These are phyloP conservation scores for Zostera marina DNA, from an alignment of 116 monocot species.

Conservation along the genomic window DNA sequence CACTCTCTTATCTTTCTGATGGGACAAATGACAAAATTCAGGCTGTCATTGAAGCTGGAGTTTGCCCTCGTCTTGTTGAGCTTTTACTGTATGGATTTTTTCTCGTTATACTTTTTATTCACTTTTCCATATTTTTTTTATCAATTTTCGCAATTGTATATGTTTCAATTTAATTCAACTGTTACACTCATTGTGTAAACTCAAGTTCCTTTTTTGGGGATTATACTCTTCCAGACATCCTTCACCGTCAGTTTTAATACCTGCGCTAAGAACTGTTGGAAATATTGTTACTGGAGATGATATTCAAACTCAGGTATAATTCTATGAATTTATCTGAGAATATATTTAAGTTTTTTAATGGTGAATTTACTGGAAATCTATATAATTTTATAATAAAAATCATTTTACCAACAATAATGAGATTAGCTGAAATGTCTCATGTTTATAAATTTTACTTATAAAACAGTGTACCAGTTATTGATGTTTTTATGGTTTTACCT, in stretches of 20 bases:
- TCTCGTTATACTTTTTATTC: not conserved
- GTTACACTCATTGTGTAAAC: too few species aligned
- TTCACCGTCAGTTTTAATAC: slow-evolving; percentile 50
- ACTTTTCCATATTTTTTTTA: not conserved
- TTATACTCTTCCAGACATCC: slow-evolving; percentile 24
- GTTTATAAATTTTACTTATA: not conserved
- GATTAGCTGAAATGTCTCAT: not conserved
- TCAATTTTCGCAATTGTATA: not conserved
- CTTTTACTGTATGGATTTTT: slow-evolving; percentile 37
- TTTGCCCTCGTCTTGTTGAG: slow-evolving; percentile 56
- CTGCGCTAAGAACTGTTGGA: slow-evolving; percentile 45
- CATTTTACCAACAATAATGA: not conserved
- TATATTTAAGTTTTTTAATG: not conserved
- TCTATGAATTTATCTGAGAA: not conserved
- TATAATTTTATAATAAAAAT: too few species aligned
- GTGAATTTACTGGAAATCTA: not conserved
- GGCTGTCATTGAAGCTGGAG: slow-evolving; percentile 65
- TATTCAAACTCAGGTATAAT: slow-evolving; percentile 39
- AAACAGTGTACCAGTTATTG: not conserved
- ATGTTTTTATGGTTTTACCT: not conserved
- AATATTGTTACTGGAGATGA: slow-evolving; percentile 57
- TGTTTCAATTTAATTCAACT: too few species aligned
- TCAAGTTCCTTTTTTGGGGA: not conserved
- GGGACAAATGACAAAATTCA: slow-evolving; percentile 67
- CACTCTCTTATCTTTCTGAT: slow-evolving; percentile 58